Percentiles rank a stretch among this genome's conserved stretches.
Conservation (phyloP, 306 rosid genomes). For the Prinsepia uniflora region DNA sequence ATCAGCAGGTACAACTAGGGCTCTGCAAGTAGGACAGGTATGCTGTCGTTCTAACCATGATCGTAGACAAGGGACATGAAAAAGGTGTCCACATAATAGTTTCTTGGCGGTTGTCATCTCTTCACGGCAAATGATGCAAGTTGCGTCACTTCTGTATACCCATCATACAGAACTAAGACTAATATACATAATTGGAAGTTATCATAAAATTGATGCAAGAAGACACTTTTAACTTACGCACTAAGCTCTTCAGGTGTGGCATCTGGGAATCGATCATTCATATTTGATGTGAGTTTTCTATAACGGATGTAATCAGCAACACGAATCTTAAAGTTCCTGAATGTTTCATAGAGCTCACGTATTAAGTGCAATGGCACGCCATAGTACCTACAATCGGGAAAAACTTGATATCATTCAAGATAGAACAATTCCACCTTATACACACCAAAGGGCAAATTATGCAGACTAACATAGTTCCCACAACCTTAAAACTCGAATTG, state of each 20-base stretch:
- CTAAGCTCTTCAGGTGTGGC: constrained; percentile 93
- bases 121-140: constrained; percentile 98
- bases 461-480: no score
- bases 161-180: constrained; percentile 23
- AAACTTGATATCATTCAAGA: constrained; percentile 23
- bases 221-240: constrained; percentile 58
- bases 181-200: constrained; percentile 6
- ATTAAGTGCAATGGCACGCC: constrained; percentile 96
- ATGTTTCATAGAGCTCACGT: constrained; percentile 97
- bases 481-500: neutral
- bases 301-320: constrained; percentile 83
- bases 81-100: constrained; percentile 90
- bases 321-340: constrained; percentile 90
- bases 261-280: constrained; percentile 97
- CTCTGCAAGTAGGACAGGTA: constrained; percentile 99
- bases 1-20: constrained; percentile 90
- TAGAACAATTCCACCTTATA: neutral
- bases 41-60: constrained; percentile 99
- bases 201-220: neutral
- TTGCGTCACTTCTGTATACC: constrained; percentile 82
- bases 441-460: neutral
- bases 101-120: constrained; percentile 98
- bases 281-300: constrained; percentile 95
- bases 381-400: constrained; percentile 55
- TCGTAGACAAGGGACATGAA: constrained; percentile 94